Evolutionary conservation across 768 basidiomycete species (phyloP).

Genomic region (Hericium coralloides): DNA sequence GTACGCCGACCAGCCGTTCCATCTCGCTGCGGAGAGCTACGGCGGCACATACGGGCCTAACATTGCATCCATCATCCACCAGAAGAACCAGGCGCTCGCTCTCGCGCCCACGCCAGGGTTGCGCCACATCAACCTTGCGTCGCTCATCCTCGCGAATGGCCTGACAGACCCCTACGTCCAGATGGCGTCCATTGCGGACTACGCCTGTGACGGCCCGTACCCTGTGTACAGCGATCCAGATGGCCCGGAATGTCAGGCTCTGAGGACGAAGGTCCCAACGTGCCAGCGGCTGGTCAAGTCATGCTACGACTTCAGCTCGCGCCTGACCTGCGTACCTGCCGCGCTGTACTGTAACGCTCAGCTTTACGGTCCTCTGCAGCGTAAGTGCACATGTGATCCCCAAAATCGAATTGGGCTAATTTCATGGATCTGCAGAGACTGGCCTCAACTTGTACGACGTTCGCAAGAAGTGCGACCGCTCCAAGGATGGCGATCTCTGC

Average conservation of each 20-base stretch:
- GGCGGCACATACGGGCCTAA: slow-evolving; percentile 71
- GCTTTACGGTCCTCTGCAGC: slow-evolving; percentile 60
- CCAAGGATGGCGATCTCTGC: slow-evolving; percentile 61
- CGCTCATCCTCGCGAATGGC: slow-evolving; percentile 83
- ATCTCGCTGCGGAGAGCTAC: slow-evolving; percentile 76
- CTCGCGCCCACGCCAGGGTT: slow-evolving; percentile 37
- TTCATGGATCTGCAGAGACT: slow-evolving; percentile 32
- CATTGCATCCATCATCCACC: slow-evolving; percentile 75
- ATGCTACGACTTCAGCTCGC: slow-evolving; percentile 38
- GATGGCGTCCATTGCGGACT: slow-evolving; percentile 74
- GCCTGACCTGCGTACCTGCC: slow-evolving; percentile 48
- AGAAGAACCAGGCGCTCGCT: slow-evolving; percentile 57
- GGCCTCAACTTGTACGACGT: slow-evolving; percentile 89
- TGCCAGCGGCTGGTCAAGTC: slow-evolving; percentile 43
- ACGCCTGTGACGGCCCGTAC: slow-evolving; percentile 74
- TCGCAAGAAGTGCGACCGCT: slow-evolving; percentile 61
- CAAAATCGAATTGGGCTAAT: neutral
- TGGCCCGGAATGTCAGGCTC: slow-evolving; percentile 35
- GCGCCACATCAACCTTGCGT: slow-evolving; percentile 70
- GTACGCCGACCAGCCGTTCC: slow-evolving; percentile 64
- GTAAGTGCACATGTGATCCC: slow-evolving; percentile 30
- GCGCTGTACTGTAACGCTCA: slow-evolving; percentile 72
- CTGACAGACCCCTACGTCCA: slow-evolving; percentile 79
- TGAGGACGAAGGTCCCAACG: slow-evolving; percentile 37
- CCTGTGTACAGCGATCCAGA: slow-evolving; percentile 60